These are phyloP conservation scores for Taiwanofungus camphoratus DNA, from an alignment of 1,284 basidiomycete genomes.

Conservation along the genomic window DNA sequence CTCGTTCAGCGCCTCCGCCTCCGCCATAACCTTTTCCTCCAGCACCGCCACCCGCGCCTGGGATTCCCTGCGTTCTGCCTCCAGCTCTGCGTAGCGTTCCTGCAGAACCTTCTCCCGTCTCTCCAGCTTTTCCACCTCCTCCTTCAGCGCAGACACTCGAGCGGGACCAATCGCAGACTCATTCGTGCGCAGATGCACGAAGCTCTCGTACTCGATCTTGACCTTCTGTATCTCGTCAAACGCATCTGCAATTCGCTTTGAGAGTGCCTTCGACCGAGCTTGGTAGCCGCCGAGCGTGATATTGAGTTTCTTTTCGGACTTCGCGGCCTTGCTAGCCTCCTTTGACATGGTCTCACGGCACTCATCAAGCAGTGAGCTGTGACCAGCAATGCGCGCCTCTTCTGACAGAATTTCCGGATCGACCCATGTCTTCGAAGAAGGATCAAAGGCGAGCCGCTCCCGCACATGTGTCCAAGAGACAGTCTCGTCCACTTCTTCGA, in stretches of 20 bases:
- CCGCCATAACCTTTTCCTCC: constrained; percentile 74
- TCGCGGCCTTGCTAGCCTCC: constrained; percentile 77
- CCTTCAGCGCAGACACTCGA: constrained; percentile 68
- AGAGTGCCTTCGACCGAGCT: constrained; percentile 66
- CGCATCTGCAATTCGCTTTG: constrained; percentile 59
- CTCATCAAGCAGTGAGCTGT: constrained; percentile 54
- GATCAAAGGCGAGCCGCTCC: constrained; percentile 59
- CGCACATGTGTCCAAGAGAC: constrained; percentile 66
- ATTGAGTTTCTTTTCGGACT: constrained; percentile 88
- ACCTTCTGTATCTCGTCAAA: constrained; percentile 67
- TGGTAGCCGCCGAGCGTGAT: constrained; percentile 91
- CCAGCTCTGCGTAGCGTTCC: constrained; percentile 77
- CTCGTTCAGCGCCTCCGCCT: constrained; percentile 81
- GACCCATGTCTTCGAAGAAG: constrained; percentile 58
- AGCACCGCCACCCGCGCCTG: constrained; percentile 53
- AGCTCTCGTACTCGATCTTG: constrained; percentile 74
- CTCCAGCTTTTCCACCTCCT: constrained; percentile 81
- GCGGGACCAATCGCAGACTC: constrained; percentile 75
- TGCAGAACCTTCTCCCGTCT: constrained; percentile 74
- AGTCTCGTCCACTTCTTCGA: constrained; percentile 52
- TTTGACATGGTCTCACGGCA: constrained; percentile 75
- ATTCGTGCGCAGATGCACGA: constrained; percentile 62
- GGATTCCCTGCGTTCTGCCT: constrained; percentile 63
- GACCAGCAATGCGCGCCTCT: constrained; percentile 62
- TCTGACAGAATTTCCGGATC: constrained; percentile 52